Evolutionary conservation across 2,329 filamentous ascomycete species (phyloP).

Genomic region (Fusarium xyrophilum): DNA sequence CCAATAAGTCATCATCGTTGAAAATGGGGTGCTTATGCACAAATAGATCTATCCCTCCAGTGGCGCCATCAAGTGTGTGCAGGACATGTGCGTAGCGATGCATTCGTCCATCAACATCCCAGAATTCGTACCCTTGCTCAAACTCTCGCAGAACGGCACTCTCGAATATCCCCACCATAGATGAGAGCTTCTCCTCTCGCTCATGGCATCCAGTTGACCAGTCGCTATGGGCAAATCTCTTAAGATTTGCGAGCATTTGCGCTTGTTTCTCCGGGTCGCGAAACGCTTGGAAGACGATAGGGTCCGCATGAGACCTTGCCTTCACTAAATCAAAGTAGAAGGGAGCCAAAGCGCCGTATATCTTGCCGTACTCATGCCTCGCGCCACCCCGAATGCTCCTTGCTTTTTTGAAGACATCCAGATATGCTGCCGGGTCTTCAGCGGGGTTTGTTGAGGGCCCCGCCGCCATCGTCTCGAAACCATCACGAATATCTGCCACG

Average conservation of each 20-base stretch:
- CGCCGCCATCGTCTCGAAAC: constrained; percentile 80
- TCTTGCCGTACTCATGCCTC: constrained; percentile 86
- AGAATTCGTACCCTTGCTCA: constrained; percentile 86
- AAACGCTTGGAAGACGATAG: constrained; percentile 85
- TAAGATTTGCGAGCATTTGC: constrained; percentile 82
- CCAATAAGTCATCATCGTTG: constrained; percentile 70
- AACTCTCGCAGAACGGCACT: constrained; percentile 91
- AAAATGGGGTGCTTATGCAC: constrained; percentile 89
- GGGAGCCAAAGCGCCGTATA: constrained; percentile 86
- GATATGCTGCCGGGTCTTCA: constrained; percentile 67
- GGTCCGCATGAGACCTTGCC: constrained; percentile 77
- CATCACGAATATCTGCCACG: constrained; percentile 58
- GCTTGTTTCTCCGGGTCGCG: constrained; percentile 90
- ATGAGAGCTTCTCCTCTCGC: constrained; percentile 74
- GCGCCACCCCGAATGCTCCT: constrained; percentile 84
- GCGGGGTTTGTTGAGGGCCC: constrained; percentile 54
- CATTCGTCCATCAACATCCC: constrained; percentile 90
- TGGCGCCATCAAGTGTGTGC: constrained; percentile 79
- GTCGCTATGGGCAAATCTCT: constrained; percentile 80
- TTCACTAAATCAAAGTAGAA: constrained; percentile 85
- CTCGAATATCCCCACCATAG: constrained; percentile 85
- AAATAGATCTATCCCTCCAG: constrained; percentile 81
- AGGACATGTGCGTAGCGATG: constrained; percentile 87
- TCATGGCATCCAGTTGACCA: constrained; percentile 75
- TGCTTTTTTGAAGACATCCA: constrained; percentile 73